Evolutionary conservation across 768 basidiomycete genomes (phyloP), one percentile per base, ranked within the genome.

Genomic region (Suillus luteus): DNA sequence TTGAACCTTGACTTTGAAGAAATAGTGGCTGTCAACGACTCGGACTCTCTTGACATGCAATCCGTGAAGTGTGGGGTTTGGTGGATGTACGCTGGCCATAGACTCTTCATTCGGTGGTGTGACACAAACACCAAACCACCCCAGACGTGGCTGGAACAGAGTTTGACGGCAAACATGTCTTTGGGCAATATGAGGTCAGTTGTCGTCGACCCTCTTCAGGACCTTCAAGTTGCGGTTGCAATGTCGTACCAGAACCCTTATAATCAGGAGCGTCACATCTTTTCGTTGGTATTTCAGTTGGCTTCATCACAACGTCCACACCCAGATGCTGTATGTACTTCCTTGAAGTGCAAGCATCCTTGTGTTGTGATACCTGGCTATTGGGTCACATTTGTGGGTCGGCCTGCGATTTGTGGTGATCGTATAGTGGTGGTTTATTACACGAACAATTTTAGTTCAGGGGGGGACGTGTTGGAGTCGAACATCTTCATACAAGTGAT

Each of bases 31-130:
- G 3, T 17, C 12, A 2, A 17, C 14, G 31, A 31, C 31, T 31
- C 31, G 31, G 31, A 10, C 9, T 5, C 2, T 15, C 10, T 2
- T 2, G 5, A 3, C 17, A 12, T 17, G 19, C 57, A 58, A 58
- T 58, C 38, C 10, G 22, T 58, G 38, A 58, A 58, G 17, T 31
- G 57, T 58, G 57, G 57, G 40, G 17, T 58, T 41, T 58, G 17
- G 40, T 58, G 57, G 57, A 58, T 41, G 40, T 19, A 5, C 6
- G 15, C 10, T 41, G 5, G 7, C 24, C 1, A 0, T 24, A 31
- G 17, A 2, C 24, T 58, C 24, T 41, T 41, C 11, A 41, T 27
- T 41, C 57, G 38, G 38, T 24, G 11, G 10, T 58, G 24, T 4
- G 40, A 41, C 17, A 11, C 38, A 27, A 19, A 58, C 2, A 6